phyloP scores from a whole-genome alignment of 345 rosid species.

The Acer saccharum region DNA sequence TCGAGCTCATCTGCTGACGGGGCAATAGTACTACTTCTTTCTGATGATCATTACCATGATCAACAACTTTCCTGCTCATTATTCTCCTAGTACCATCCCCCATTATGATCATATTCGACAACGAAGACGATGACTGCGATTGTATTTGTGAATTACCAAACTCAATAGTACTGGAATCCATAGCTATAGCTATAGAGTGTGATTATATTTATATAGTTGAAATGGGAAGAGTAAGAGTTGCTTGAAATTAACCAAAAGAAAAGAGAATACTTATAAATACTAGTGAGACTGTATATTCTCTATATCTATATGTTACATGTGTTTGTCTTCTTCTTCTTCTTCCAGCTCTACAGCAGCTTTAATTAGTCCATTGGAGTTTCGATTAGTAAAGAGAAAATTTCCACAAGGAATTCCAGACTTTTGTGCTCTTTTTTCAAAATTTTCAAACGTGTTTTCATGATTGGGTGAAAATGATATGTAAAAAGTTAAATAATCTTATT shows the following conservation, averaged over 20 bases:
- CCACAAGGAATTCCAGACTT: conserved; percentile 35
- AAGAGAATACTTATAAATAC: conserved; percentile 43
- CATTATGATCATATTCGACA: not conserved
- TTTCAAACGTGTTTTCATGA: conserved; percentile 34
- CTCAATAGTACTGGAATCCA: no score
- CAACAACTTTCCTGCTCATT: not conserved
- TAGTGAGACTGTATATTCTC: conserved; percentile 17
- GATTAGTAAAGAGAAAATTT: conserved; percentile 42
- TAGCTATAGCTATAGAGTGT: not conserved
- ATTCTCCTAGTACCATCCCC: conserved; percentile 9
- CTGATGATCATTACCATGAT: no score
- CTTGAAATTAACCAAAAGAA: conserved; percentile 18
- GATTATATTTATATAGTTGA: not conserved
- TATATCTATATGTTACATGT: conserved; percentile 21
- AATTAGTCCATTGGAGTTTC: conserved; percentile 40
- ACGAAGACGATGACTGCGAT: conserved; percentile 11
- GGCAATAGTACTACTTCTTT: not conserved
- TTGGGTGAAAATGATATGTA: conserved; percentile 30
- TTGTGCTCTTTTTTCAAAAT: conserved; percentile 24
- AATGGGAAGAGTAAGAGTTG: conserved; percentile 6
- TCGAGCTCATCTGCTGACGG: conserved; percentile 17
- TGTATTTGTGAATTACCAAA: not conserved
- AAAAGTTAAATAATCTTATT: not conserved
- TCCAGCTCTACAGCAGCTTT: conserved; percentile 30
- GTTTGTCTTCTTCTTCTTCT: conserved; percentile 32